A percentile compares a stretch with the other conserved stretches of the same genome.
Conservation (phyloP, 129 eudicot genomes). For the Ambrosia artemisiifolia region DNA sequence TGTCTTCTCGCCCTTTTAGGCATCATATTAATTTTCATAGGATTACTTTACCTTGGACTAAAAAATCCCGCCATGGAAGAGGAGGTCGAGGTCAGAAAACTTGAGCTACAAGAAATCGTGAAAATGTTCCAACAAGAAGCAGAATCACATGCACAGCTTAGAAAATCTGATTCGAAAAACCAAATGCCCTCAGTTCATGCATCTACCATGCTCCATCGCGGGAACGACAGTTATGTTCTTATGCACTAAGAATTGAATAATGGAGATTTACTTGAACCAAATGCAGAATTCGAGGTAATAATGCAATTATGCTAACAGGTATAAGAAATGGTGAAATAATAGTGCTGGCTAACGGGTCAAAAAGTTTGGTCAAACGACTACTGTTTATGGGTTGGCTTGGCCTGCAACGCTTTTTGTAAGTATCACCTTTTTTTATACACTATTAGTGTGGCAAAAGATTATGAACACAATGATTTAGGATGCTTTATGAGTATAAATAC, state of each 20-base stretch:
- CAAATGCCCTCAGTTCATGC: constrained; percentile 15
- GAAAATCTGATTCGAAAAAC: constrained; percentile 36
- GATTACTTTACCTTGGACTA: constrained; percentile 58
- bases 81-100: constrained; percentile 53
- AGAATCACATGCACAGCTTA: constrained; percentile 61
- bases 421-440: background rate
- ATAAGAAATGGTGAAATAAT: background rate
- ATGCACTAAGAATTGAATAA: constrained; percentile 23
- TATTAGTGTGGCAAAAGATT: background rate
- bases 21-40: constrained; percentile 43
- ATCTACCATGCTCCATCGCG: constrained; percentile 19
- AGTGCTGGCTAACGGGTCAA: background rate
- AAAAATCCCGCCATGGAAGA: constrained; percentile 47
- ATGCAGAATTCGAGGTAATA: background rate
- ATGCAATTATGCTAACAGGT: background rate
- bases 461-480: background rate
- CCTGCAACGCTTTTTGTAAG: background rate
- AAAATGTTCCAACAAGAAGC: constrained; percentile 66
- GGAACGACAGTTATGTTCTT: constrained; percentile 36
- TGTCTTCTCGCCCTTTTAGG: constrained; percentile 49
- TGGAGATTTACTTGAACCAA: background rate
- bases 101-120: constrained; percentile 62
- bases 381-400: background rate
- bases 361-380: background rate
- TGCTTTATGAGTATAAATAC: background rate